Evolutionary conservation across 768 basidiomycete species (phyloP), one percentile per base, ranked within the genome.

Genomic region (Cytidiella melzeri): DNA sequence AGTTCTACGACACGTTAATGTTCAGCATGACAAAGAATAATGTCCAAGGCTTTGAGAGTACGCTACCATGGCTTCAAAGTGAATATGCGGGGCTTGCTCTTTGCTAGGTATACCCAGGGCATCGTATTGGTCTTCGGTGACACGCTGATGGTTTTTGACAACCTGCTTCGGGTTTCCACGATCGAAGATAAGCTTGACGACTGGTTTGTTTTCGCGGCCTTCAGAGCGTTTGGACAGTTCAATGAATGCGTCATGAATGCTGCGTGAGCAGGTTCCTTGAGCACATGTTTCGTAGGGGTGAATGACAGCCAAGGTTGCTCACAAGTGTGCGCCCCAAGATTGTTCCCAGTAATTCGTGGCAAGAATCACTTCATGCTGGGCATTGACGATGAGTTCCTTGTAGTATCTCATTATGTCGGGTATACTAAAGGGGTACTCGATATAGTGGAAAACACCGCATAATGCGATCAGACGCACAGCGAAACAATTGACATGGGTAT

Each of bases 371-470:
- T 87, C 84, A 34, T 75, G 68, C 57, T 83, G 66, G 7, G 84
- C 83, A 25, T 71, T 67, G 20, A 80, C 72, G 45, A 87, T 83
- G 42, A 78, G 69, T 42, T 80, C 76, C 18, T 74, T 70, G 65
- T 84, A 82, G 57, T 87, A 84, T 45, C 75, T 72, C 73, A 85
- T 83, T 55, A 86, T 87, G 57, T 87, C 85, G 0, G 85, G 82
- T 40, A 85, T 81, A 38, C 74, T 79, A 51, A 50, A 30, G 19
- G 26, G 28, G 47, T 10, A 50, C 18, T 30, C 42, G n/a, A 7
- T 13, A 6, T 38, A 44, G 23, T 2, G 41, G 21, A 4, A 23
- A 25, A 20, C 27, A 51, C 42, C 26, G 36, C 18, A 37, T 7
- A 21, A 21, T 21, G 30, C 41, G 20, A 34, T 30, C 20, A 34